Base-by-base conservation (phyloP, 2,329 filamentous ascomycete species). In the Ophiocordyceps robertsii region DNA sequence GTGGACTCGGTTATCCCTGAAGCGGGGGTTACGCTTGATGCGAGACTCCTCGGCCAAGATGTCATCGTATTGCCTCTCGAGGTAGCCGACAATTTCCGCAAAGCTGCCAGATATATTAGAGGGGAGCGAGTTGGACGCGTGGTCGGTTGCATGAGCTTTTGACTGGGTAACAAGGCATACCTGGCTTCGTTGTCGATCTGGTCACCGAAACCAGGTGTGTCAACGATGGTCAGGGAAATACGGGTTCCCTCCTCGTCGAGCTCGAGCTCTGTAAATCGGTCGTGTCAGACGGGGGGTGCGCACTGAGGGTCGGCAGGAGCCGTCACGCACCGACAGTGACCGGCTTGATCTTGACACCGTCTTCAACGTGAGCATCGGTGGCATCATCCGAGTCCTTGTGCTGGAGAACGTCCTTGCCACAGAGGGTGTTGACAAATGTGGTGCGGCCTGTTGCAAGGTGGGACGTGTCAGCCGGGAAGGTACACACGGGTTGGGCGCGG, bases 11-110 rank as follows among this genome's bases (percentile, higher is more conserved):
- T 98, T 96, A 71, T 98, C 92, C 61, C 92, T 83, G 83, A 98
- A 98, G 60, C 92, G 82, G 56, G 92, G 92, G 73, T 98, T 98
- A 88, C 92, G 92, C 85, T 98, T 98, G 76, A 98, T 98, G 73
- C 92, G 87, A 58, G 92, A 96, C 73, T 98, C 92, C 72, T 96
- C 90, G 49, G 92, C 90, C 56, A 98, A 78, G 74, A 98, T 96
- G 64, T 96, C 89, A 68, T 98, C 92, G 68, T 96, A 96, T 79
- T 98, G 90, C 70, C 90, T 81, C 76, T 98, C 92, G 58, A 98
- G 85, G 69, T 94, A 95, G 54, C 89, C 90, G 54, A 95, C 89
- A 58, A 98, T 98, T 68, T 96, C 92, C 56, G 84, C 83, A 65
- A 98, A 98, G 71, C 88, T 94, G 41, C 11, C n/a, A 2, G 7